Evolutionary conservation across 345 rosid genomes (phyloP).

Genomic region (Eucalyptus regnans): DNA sequence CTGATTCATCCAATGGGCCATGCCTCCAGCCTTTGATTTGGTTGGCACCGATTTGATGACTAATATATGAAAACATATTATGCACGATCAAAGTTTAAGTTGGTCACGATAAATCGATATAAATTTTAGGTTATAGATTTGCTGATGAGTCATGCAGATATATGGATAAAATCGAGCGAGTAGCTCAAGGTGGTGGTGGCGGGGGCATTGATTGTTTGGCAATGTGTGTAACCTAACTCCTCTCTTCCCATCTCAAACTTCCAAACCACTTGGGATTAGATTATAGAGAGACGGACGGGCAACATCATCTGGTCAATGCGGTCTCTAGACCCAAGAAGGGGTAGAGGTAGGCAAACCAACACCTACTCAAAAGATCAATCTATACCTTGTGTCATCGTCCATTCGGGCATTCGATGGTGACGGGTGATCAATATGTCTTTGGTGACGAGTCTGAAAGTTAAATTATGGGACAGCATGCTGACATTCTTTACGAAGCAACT

Average conservation of each 20-base stretch:
- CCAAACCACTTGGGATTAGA: not conserved
- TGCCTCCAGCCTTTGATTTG: not conserved
- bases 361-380: not conserved
- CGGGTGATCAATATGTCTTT: not conserved
- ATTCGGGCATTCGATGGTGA: accelerated
- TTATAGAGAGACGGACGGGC: not conserved
- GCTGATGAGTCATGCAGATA: not conserved
- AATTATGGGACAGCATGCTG: not conserved
- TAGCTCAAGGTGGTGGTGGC: not conserved
- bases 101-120: not conserved
- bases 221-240: not conserved
- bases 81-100: not conserved
- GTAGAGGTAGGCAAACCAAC: not conserved
- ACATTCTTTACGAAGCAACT: not conserved
- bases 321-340: not conserved
- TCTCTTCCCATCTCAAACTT: not conserved
- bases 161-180: not conserved
- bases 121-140: not conserved
- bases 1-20: not conserved
- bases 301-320: not conserved
- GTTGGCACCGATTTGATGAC: not conserved
- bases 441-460: not conserved
- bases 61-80: not conserved
- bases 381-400: not conserved
- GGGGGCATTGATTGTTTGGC: not conserved